Conservation (phyloP, 495 filamentous ascomycete species). For the Penicillium canescens region DNA sequence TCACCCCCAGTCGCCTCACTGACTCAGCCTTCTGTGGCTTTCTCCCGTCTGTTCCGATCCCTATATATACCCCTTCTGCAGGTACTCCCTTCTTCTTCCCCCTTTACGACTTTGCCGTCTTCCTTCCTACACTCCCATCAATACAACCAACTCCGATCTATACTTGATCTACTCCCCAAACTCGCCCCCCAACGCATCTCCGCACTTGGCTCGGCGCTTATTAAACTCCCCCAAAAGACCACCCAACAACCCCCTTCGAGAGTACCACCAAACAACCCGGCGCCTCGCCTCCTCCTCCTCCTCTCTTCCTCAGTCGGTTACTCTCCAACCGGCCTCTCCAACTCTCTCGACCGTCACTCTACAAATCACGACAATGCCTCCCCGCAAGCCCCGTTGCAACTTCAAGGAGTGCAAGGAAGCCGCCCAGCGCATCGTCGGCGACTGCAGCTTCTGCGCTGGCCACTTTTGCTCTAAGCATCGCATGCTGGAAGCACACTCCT, state of each 20-base stretch:
- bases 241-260: background rate
- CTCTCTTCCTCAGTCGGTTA: background rate
- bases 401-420: constrained; percentile 84
- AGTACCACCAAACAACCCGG: background rate
- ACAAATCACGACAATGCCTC: constrained; percentile 48
- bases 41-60: constrained; percentile 30
- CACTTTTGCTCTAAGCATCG: constrained; percentile 94
- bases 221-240: background rate
- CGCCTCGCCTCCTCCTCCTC: background rate
- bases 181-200: constrained; percentile 14
- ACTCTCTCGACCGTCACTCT: constrained; percentile 6
- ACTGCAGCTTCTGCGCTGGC: constrained; percentile 91
- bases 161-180: constrained; percentile 21
- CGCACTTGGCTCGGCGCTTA: constrained; percentile 20
- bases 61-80: constrained; percentile 4
- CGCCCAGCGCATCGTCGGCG: constrained; percentile 89
- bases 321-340: background rate
- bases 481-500: constrained; percentile 90
- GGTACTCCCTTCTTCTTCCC: constrained; percentile 12
- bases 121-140: constrained; percentile 33
- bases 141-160: constrained; percentile 23
- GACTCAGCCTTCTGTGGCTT: constrained; percentile 27
- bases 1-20: constrained; percentile 25
- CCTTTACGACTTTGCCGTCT: constrained; percentile 34
- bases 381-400: constrained; percentile 82